These are phyloP conservation scores for Fusarium musae DNA, from an alignment of 2,329 filamentous ascomycete species.

Conservation along the genomic window DNA sequence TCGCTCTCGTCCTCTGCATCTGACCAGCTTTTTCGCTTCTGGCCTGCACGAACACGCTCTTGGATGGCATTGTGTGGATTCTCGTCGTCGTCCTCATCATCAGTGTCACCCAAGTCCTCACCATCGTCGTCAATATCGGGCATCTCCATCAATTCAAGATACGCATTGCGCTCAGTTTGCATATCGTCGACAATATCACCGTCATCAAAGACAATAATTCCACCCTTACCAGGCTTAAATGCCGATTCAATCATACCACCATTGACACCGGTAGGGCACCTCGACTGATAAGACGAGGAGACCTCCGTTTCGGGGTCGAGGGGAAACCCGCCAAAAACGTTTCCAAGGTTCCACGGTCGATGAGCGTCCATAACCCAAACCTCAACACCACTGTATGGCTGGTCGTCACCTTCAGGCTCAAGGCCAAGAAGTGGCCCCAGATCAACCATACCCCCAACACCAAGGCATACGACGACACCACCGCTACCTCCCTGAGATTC, in stretches of 20 bases:
- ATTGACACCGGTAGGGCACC: conserved; percentile 73
- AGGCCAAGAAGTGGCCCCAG: conserved; percentile 83
- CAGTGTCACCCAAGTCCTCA: conserved; percentile 68
- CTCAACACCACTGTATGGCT: conserved; percentile 83
- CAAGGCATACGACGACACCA: conserved; percentile 90
- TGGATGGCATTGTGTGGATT: conserved; percentile 49
- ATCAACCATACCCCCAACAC: conserved; percentile 92
- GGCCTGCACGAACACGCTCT: conserved; percentile 57
- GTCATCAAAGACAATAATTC: conserved; percentile 94
- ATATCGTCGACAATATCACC: conserved; percentile 93
- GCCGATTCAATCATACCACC: conserved; percentile 76
- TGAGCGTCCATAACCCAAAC: conserved; percentile 94
- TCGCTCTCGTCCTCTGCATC: conserved; percentile 78
- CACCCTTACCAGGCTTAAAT: conserved; percentile 83
- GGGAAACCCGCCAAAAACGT: conserved; percentile 85
- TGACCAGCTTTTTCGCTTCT: conserved; percentile 85
- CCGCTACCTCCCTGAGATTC: conserved; percentile 84
- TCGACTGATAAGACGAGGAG: conserved; percentile 58
- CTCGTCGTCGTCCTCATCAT: conserved; percentile 59
- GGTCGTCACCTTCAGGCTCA: conserved; percentile 69
- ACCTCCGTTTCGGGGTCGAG: conserved; percentile 62
- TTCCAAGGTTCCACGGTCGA: conserved; percentile 93
- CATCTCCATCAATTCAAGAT: conserved; percentile 88
- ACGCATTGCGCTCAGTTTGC: conserved; percentile 79
- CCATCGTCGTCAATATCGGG: conserved; percentile 84